Evolutionary conservation across 208 protist species (phyloP), one percentile per base, ranked within the genome.

Genomic region (Crithidia sp.): DNA sequence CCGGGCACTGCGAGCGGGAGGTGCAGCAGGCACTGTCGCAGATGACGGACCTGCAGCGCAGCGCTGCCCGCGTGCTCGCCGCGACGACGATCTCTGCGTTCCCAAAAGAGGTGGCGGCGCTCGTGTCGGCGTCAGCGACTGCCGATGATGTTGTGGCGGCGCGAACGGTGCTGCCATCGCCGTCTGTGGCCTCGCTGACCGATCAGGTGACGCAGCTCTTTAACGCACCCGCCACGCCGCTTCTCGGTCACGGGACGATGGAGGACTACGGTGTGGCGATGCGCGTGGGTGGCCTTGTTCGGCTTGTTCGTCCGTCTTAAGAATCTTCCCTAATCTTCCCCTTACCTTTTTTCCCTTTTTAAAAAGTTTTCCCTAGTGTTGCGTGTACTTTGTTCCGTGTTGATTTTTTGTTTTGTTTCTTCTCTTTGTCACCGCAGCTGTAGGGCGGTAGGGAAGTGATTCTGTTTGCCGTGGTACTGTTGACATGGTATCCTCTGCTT

Each of bases 1-100:
- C 52, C 2, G 7, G 14, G 16, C 64, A n/a, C n/a, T 39, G n/a
- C 5, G 54, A n/a, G 17, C 36, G 65, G n/a, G 65, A 70, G 65
- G 65, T 53, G 52, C 41, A 43, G 39, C 53, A 53, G 65, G 53
- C 65, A 16, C 43, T 70, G 65, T 45, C 45, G 67, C 67, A 73
- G 67, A 56, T 73, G 16, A 39, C 47, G 37, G 10, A 39, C n/a
- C 57, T 65, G 56, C 67, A 73, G 67, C 58, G 67, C 10, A 9
- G 47, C 4, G 67, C 58, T 3, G 58, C 57, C n/a, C 67, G 50
- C 28, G 58, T 73, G 67, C 67, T 73, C 19, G 67, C 67, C 2
- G 55, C 67, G 2, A 50, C 67, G 2, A 58, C 58, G n/a, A 43
- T 58, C 45, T 61, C 67, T 2, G 67, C 67, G 7, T 73, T 64